These are phyloP conservation scores for Grosmannia clavigera DNA, from an alignment of 2,329 filamentous ascomycete genomes.

Conservation along the genomic window DNA sequence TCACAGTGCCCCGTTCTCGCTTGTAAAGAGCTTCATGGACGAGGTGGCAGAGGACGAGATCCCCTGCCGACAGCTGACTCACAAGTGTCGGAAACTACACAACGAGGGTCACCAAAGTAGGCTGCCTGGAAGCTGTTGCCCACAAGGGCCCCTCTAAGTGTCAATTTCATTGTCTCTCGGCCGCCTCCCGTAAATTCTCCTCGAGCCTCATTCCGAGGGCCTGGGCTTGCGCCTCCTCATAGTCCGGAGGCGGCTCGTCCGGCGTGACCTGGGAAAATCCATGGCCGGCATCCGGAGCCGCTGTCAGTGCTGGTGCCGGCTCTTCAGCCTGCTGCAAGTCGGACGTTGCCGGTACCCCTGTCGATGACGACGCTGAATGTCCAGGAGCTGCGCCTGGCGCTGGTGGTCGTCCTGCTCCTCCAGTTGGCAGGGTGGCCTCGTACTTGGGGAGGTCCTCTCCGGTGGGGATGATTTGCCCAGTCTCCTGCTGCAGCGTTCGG, in stretches of 20 bases:
- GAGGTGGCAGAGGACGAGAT: not conserved
- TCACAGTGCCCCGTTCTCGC: slow-evolving; percentile 4
- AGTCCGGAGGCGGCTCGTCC: slow-evolving; percentile 75
- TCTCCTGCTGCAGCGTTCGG: slow-evolving; percentile 60
- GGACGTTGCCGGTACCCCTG: not conserved
- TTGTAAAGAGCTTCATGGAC: not conserved
- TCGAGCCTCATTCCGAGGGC: slow-evolving; percentile 47
- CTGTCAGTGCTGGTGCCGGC: slow-evolving; percentile 1
- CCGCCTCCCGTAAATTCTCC: slow-evolving; percentile 60
- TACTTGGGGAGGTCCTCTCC: slow-evolving; percentile 85
- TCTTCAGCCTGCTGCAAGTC: not conserved
- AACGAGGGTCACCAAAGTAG: too few relatives aligned
- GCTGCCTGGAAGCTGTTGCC: not conserved
- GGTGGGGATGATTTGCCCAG: slow-evolving; percentile 50
- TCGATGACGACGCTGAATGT: slow-evolving; percentile 12
- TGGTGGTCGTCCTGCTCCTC: slow-evolving; percentile 9
- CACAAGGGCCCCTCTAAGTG: not conserved
- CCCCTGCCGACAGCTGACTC: too few relatives aligned
- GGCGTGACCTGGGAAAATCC: slow-evolving; percentile 28
- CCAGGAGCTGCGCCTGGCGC: slow-evolving; percentile 8
- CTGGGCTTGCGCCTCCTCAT: slow-evolving; percentile 80
- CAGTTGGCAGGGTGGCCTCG: slow-evolving; percentile 36
- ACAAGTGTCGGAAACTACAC: too few relatives aligned
- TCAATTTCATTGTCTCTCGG: slow-evolving; percentile 41
- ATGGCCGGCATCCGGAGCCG: not conserved